phyloP scores from a whole-genome alignment of 2,329 filamentous ascomycete species.

The Claviceps lovelessii region DNA sequence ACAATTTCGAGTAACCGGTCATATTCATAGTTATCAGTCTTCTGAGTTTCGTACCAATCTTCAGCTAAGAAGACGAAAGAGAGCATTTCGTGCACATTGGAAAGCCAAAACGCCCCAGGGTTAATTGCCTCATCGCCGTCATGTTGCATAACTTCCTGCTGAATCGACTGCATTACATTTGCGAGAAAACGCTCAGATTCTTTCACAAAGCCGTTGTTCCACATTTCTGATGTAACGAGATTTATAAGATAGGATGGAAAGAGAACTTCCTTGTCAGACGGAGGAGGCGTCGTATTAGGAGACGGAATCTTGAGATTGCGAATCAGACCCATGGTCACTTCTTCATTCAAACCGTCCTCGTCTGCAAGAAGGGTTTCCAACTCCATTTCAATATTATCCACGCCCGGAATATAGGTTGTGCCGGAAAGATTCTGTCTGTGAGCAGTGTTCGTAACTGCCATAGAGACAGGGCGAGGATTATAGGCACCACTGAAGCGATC shows the following conservation, averaged over 20 bases:
- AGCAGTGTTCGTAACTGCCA: slow-evolving; percentile 62
- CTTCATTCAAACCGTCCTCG: slow-evolving; percentile 90
- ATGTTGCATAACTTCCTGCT: slow-evolving; percentile 98
- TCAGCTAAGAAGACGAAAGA: slow-evolving; percentile 98
- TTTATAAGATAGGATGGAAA: slow-evolving; percentile 99
- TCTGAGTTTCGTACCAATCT: slow-evolving; percentile 98
- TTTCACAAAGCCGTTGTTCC: slow-evolving; percentile 99
- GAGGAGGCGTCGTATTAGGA: slow-evolving; percentile 71
- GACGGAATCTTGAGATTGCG: slow-evolving; percentile 91
- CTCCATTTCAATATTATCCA: slow-evolving; percentile 89
- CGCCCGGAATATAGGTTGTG: slow-evolving; percentile 62
- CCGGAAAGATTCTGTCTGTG: slow-evolving; percentile 60
- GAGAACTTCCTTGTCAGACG: slow-evolving; percentile 94
- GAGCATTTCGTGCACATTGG: slow-evolving; percentile 98
- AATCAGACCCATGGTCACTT: slow-evolving; percentile 92
- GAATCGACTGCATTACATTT: slow-evolving; percentile 99
- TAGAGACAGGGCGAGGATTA: slow-evolving; percentile 89
- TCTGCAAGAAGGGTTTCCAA: slow-evolving; percentile 86
- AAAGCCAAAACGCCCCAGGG: slow-evolving; percentile 95
- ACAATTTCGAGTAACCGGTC: slow-evolving; percentile 95
- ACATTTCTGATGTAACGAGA: slow-evolving; percentile 98
- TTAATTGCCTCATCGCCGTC: slow-evolving; percentile 96
- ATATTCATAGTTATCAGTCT: slow-evolving; percentile 98
- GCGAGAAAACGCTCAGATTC: slow-evolving; percentile 97
- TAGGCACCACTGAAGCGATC: slow-evolving; percentile 87